A percentile compares a stretch with the other conserved stretches of the same genome.
Evolutionary conservation across 441 rosid species (phyloP).

Genomic region (Geranium incanum): DNA sequence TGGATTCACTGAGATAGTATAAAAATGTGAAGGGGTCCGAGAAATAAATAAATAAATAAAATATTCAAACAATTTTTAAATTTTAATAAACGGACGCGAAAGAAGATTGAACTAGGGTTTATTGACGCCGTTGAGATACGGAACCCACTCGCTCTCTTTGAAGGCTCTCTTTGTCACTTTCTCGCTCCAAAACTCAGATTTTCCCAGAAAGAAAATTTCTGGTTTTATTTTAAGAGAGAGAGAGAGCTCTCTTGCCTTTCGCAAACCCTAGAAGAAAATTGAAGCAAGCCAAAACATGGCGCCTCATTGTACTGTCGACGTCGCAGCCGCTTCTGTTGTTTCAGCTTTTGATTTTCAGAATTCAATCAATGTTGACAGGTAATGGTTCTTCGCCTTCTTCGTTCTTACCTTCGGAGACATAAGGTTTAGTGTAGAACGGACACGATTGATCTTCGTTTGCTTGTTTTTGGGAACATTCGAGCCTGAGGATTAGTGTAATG

Average conservation of each 20-base stretch:
- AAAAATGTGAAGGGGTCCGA: too few relatives aligned
- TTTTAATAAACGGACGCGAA: slow-evolving; percentile 43
- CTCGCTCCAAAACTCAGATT: slow-evolving; percentile 15
- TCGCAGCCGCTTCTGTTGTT: background rate
- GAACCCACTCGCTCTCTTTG: slow-evolving; percentile 30
- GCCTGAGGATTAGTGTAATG: background rate
- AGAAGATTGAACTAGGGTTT: slow-evolving; percentile 45
- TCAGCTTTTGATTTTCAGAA: background rate
- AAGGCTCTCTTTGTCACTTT: slow-evolving; percentile 39
- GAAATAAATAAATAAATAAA: too few relatives aligned
- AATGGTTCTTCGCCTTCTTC: background rate
- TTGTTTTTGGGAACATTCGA: background rate
- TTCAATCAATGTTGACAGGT: background rate
- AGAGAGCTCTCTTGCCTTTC: background rate
- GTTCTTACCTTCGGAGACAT: background rate
- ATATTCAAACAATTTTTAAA: too few relatives aligned
- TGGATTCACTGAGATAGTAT: too few relatives aligned
- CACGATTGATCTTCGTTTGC: background rate
- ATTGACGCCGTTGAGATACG: slow-evolving; percentile 50
- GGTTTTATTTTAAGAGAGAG: background rate
- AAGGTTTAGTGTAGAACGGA: background rate
- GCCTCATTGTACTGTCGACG: background rate
- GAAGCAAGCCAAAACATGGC: background rate
- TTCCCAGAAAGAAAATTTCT: slow-evolving; percentile 12
- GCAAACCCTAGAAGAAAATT: background rate